Percentiles rank a stretch among this genome's conserved stretches.
Conservation (phyloP, 1,284 basidiomycete species). For the Ganoderma multipileum region DNA sequence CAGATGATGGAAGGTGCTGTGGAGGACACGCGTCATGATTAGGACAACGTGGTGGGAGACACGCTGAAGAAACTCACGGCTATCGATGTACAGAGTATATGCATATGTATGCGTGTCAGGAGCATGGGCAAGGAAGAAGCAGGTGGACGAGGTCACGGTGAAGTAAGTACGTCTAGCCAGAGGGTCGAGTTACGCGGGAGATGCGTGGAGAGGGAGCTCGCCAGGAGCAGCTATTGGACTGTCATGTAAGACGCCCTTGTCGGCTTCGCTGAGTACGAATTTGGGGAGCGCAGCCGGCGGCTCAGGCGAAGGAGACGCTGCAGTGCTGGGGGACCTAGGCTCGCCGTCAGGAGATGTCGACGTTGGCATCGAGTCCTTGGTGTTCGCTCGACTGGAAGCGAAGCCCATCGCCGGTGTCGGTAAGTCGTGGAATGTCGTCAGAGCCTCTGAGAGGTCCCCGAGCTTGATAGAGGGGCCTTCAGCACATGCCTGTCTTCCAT, state of each 20-base stretch:
- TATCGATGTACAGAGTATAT: constrained; percentile 14
- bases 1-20: constrained; percentile 7
- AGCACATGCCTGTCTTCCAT: background rate
- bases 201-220: constrained; percentile 22
- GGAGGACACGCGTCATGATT: background rate
- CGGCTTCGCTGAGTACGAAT: constrained; percentile 27
- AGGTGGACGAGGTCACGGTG: background rate
- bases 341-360: constrained; percentile 25
- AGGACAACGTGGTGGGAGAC: constrained; percentile 4
- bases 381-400: constrained; percentile 39
- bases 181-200: constrained; percentile 21
- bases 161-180: constrained; percentile 1
- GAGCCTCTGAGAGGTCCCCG: constrained; percentile 61
- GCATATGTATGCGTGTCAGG: constrained; percentile 14
- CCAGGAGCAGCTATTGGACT: constrained; percentile 30
- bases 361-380: constrained; percentile 36
- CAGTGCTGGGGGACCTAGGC: constrained; percentile 31
- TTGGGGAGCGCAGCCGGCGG: constrained; percentile 24
- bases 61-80: constrained; percentile 8
- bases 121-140: constrained; percentile 7
- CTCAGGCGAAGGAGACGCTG: constrained; percentile 32
- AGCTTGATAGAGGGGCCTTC: constrained; percentile 47
- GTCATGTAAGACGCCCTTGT: constrained; percentile 27
- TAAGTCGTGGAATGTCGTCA: constrained; percentile 65
- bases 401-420: constrained; percentile 60